A percentile compares a stretch with the other conserved stretches of the same genome.
phyloP scores from a whole-genome alignment of 2,329 filamentous ascomycete genomes.

The Fusarium nelsonii region DNA sequence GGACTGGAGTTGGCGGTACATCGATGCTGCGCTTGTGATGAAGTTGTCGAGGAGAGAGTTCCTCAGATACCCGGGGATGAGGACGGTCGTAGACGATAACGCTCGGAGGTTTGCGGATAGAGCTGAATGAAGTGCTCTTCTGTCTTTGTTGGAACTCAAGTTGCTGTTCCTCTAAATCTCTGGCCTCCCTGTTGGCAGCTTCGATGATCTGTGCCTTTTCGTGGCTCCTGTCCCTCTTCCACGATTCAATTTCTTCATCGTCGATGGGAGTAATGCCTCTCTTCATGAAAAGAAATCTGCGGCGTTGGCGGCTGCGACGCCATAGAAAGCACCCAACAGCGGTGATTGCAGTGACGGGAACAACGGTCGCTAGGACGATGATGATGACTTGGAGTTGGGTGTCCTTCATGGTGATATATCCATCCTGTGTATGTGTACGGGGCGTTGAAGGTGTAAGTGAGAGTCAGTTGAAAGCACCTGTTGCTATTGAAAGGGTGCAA shows the following conservation, averaged over 20 bases:
- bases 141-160: conserved; percentile 46
- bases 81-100: conserved; percentile 66
- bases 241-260: conserved; percentile 75
- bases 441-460: conserved; percentile 1
- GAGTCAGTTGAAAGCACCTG: not conserved
- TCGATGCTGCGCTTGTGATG: conserved; percentile 59
- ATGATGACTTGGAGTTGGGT: conserved; percentile 58
- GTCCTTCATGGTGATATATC: conserved; percentile 43
- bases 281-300: conserved; percentile 58
- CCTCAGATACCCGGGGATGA: conserved; percentile 46
- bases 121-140: conserved; percentile 50
- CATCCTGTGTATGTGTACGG: conserved; percentile 36
- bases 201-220: conserved; percentile 51
- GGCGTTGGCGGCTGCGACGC: conserved; percentile 55
- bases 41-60: conserved; percentile 49
- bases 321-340: conserved; percentile 54
- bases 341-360: conserved; percentile 57
- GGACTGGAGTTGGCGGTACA: conserved; percentile 62
- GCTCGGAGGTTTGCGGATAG: conserved; percentile 62
- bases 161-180: conserved; percentile 24
- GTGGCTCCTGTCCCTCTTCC: conserved; percentile 61
- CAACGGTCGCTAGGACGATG: conserved; percentile 65
- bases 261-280: conserved; percentile 71
- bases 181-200: conserved; percentile 16
- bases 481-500: conserved; percentile 8